phyloP scores from a whole-genome alignment of 1,284 basidiomycete genomes.

The Cystobasidium pallidum region DNA sequence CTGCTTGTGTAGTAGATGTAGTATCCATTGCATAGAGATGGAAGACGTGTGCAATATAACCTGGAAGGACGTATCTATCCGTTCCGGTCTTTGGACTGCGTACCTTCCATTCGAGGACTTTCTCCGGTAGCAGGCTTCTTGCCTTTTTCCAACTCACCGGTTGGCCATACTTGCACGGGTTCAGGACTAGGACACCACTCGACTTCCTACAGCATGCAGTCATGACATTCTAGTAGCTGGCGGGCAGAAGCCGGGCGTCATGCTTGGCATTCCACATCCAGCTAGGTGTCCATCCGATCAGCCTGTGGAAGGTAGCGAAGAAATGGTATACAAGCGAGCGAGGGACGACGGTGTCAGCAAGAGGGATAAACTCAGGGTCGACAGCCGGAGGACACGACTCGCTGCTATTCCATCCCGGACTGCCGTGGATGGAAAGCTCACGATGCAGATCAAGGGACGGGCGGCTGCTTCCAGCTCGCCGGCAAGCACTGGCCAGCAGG shows the following conservation, averaged over 20 bases:
- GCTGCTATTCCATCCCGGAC: conserved; percentile 9
- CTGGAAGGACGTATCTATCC: too few species aligned
- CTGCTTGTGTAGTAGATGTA: too few species aligned
- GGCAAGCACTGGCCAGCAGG: background rate
- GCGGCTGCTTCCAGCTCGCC: conserved; percentile 1
- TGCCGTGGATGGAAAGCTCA: background rate
- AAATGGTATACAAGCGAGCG: conserved; percentile 9
- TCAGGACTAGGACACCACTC: background rate
- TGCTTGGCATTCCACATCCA: background rate
- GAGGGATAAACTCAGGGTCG: background rate
- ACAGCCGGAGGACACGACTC: background rate
- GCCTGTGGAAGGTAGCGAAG: background rate
- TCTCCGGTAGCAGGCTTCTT: background rate
- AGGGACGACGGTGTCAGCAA: conserved; percentile 16
- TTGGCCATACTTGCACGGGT: background rate
- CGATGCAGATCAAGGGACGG: conserved; percentile 12
- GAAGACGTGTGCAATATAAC: too few species aligned
- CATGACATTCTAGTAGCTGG: background rate
- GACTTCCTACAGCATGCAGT: background rate
- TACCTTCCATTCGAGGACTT: background rate
- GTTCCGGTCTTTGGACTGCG: too few species aligned
- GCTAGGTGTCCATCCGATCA: background rate
- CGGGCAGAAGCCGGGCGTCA: background rate
- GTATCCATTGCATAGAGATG: too few species aligned
- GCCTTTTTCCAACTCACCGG: background rate